phyloP scores from a whole-genome alignment of 2,329 filamentous ascomycete genomes.

The Trichoderma sp. region DNA sequence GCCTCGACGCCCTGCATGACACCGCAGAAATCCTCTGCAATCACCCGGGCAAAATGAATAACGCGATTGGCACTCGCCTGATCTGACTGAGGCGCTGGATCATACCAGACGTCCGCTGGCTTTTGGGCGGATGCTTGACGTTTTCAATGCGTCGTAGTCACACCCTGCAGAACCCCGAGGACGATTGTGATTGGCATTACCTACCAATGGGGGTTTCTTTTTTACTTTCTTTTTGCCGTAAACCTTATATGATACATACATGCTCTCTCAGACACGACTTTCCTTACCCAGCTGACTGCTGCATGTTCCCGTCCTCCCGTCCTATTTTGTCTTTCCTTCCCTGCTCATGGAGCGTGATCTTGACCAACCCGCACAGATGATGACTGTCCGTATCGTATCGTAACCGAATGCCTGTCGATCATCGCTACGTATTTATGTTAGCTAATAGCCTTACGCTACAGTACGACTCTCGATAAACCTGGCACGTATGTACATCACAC shows the following conservation, averaged over 20 bases:
- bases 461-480: not conserved
- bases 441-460: not conserved
- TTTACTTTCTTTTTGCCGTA: not conserved
- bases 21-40: constrained; percentile 6
- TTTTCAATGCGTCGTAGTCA: not conserved
- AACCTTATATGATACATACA: not conserved
- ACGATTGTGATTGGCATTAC: not conserved
- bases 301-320: not conserved
- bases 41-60: not conserved
- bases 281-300: not conserved
- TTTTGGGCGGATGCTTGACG: not conserved
- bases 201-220: not conserved
- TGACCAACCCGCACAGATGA: not conserved
- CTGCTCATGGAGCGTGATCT: not conserved
- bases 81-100: not conserved
- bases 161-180: not conserved
- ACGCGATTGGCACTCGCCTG: constrained; percentile 6
- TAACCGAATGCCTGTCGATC: not conserved
- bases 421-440: not conserved
- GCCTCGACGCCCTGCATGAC: constrained; percentile 11
- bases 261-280: not conserved
- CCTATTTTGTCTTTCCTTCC: not conserved
- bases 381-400: not conserved
- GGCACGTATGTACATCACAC: not conserved
- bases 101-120: not conserved